Conservation (phyloP, 768 basidiomycete genomes). For the Termitomyces sp. region DNA sequence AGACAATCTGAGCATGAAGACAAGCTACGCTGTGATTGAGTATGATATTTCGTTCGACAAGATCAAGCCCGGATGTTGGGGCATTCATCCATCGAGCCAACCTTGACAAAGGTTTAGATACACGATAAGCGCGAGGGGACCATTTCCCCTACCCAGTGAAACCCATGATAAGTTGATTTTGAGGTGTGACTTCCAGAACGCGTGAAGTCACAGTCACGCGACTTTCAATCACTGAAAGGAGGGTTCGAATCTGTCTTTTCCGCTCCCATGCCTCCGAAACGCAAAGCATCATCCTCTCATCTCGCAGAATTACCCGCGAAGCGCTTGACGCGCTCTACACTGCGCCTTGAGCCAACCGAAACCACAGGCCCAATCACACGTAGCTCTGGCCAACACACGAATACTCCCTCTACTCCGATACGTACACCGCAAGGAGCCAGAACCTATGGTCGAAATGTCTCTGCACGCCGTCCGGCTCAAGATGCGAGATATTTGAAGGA, state of each 20-base stretch:
- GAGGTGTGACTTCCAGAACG: neutral
- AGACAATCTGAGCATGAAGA: neutral
- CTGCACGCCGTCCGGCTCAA: neutral
- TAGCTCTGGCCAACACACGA: neutral
- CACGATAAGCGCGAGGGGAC: neutral
- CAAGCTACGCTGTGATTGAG: slow-evolving; percentile 62
- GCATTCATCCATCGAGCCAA: slow-evolving; percentile 83
- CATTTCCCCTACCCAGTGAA: slow-evolving; percentile 60
- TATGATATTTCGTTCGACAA: slow-evolving; percentile 65
- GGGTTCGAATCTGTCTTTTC: neutral
- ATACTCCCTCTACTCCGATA: slow-evolving; percentile 3
- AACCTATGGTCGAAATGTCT: slow-evolving; percentile 12
- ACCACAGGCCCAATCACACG: slow-evolving; percentile 6
- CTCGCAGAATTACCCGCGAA: slow-evolving; percentile 26
- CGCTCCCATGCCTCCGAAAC: slow-evolving; percentile 39
- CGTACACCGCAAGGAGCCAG: slow-evolving; percentile 7
- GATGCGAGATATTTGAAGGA: slow-evolving; percentile 5
- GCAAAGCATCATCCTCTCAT: slow-evolving; percentile 33
- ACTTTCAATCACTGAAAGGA: neutral
- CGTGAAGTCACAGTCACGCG: slow-evolving; percentile 20
- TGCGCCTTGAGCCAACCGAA: neutral
- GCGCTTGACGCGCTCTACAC: slow-evolving; percentile 27
- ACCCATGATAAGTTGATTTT: slow-evolving; percentile 39
- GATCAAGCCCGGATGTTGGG: slow-evolving; percentile 66
- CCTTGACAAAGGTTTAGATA: slow-evolving; percentile 31